Evolutionary conservation across 2,329 filamentous ascomycete species (phyloP).

Genomic region (Didymella lethalis): DNA sequence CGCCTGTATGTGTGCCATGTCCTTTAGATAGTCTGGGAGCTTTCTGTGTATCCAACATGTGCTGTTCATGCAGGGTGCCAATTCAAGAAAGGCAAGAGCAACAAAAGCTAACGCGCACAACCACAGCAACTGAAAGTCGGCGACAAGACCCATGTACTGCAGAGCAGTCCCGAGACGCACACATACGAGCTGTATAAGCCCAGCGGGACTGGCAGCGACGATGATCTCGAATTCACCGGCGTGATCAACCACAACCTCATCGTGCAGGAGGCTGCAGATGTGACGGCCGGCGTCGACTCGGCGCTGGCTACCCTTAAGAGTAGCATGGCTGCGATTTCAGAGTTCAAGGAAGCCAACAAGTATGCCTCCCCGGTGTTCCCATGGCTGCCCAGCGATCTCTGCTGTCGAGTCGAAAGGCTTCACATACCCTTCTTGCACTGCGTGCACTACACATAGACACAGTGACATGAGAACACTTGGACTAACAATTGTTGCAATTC

Average conservation of each 20-base stretch:
- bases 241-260: slow-evolving; percentile 65
- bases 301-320: slow-evolving; percentile 67
- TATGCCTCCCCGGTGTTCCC: slow-evolving; percentile 48
- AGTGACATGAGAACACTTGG: slow-evolving; percentile 26
- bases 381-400: slow-evolving; percentile 32
- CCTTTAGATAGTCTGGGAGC: slow-evolving; percentile 6
- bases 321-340: slow-evolving; percentile 65
- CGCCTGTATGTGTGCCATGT: slow-evolving; percentile 48
- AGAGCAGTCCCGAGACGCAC: slow-evolving; percentile 61
- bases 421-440: slow-evolving; percentile 13
- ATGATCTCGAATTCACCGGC: slow-evolving; percentile 63
- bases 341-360: slow-evolving; percentile 68
- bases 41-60: slow-evolving; percentile 1
- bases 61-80: slow-evolving; percentile 19
- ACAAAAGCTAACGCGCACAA: slow-evolving; percentile 41
- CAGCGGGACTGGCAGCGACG: slow-evolving; percentile 49
- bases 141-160: slow-evolving; percentile 63
- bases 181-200: slow-evolving; percentile 66
- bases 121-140: slow-evolving; percentile 64
- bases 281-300: slow-evolving; percentile 64
- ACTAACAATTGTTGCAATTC: slow-evolving; percentile 42
- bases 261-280: slow-evolving; percentile 63
- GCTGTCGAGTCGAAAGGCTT: slow-evolving; percentile 27
- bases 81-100: slow-evolving; percentile 25
- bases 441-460: slow-evolving; percentile 6